Conservation (phyloP, 23 red algal species). For the Chondrus crispus region DNA sequence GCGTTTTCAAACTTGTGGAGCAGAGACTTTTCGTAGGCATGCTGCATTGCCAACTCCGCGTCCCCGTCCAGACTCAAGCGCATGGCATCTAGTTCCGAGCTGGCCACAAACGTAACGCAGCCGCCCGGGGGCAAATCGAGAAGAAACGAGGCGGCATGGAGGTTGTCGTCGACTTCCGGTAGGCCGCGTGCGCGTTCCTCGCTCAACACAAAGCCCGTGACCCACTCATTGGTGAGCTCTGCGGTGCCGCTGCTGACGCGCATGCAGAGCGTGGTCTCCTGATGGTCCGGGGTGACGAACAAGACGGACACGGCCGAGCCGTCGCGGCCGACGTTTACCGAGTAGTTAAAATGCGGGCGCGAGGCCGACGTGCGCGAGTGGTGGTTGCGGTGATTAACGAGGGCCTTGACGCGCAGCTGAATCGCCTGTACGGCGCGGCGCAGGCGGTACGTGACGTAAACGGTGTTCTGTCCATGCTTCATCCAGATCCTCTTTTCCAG, state of each 20-base stretch:
- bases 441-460: slow-evolving; percentile 50
- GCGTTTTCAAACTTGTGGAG: slow-evolving; percentile 59
- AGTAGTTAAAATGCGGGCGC: slow-evolving; percentile 50
- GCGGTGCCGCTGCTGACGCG: slow-evolving; percentile 36
- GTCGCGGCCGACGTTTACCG: slow-evolving; percentile 35
- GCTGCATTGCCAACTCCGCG: slow-evolving; percentile 46
- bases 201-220: slow-evolving; percentile 36
- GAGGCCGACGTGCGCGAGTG: slow-evolving; percentile 19
- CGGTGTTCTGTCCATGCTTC: slow-evolving; percentile 66
- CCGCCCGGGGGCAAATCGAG: slow-evolving; percentile 46
- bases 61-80: slow-evolving; percentile 42
- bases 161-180: slow-evolving; percentile 38
- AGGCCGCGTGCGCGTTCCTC: slow-evolving; percentile 49
- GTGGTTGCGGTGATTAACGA: slow-evolving; percentile 63
- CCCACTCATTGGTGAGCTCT: slow-evolving; percentile 55
- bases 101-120: slow-evolving; percentile 48
- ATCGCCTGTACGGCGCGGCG: slow-evolving; percentile 39
- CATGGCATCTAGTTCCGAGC: slow-evolving; percentile 11
- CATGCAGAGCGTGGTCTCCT: slow-evolving; percentile 47
- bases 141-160: slow-evolving; percentile 48
- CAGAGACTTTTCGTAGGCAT: slow-evolving; percentile 62
- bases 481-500: slow-evolving; percentile 61
- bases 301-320: slow-evolving; percentile 34
- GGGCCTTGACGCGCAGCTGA: slow-evolving; percentile 38
- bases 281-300: slow-evolving; percentile 21